Conservation (phyloP, 345 rosid species). For the Stellera chamaejasme region DNA sequence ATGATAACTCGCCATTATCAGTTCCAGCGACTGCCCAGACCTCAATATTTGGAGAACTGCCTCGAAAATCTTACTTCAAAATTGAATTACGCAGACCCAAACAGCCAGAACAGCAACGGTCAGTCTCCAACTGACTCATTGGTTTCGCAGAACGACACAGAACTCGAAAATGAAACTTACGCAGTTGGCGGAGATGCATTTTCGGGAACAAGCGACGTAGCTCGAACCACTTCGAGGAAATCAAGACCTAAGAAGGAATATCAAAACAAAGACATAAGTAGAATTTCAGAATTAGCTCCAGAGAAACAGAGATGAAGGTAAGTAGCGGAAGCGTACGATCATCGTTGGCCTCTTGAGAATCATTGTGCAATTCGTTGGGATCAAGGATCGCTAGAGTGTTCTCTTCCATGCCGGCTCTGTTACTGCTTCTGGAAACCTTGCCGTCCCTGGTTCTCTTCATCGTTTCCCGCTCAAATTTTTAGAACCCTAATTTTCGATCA, state of each 20-base stretch:
- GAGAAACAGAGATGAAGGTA: constrained; percentile 3
- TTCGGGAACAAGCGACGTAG: constrained; percentile 39
- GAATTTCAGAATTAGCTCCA: neutral
- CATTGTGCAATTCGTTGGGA: constrained; percentile 28
- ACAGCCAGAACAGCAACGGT: too few species aligned
- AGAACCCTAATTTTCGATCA: too few species aligned
- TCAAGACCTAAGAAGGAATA: constrained; percentile 35
- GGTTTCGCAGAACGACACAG: neutral
- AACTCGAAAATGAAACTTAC: constrained; percentile 19
- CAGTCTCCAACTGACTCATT: too few species aligned
- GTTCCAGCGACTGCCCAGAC: constrained; percentile 52
- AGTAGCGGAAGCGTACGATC: constrained; percentile 34
- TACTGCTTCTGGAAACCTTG: constrained; percentile 20
- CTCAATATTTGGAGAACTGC: constrained; percentile 60
- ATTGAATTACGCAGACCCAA: too few species aligned
- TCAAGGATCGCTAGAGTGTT: constrained; percentile 74
- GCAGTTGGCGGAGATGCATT: constrained; percentile 48
- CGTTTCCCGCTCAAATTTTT: too few species aligned
- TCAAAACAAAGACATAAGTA: neutral
- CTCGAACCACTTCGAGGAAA: constrained; percentile 76
- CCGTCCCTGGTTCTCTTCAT: constrained; percentile 10
- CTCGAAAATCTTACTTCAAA: constrained; percentile 57
- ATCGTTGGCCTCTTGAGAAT: constrained; percentile 52
- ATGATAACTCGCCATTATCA: constrained; percentile 57
- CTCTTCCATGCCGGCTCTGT: constrained; percentile 44